A percentile compares a stretch with the other conserved stretches of the same genome.
Evolutionary conservation across 2,329 filamentous ascomycete genomes (phyloP).

Genomic region (Penicillium corylophilum): DNA sequence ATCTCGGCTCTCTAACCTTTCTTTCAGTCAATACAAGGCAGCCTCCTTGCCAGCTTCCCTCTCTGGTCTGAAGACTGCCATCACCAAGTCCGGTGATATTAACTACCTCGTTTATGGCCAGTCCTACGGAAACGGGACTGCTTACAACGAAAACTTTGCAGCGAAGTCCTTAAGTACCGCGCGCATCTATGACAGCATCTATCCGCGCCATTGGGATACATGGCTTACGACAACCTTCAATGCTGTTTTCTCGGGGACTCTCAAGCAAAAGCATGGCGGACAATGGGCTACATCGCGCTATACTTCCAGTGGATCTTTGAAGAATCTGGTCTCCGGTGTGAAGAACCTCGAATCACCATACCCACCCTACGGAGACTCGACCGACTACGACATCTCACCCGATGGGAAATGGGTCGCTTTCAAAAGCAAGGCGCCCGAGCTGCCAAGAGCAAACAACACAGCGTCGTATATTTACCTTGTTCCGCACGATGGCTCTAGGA

Average conservation of each 20-base stretch:
- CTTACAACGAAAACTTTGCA: slow-evolving; percentile 65
- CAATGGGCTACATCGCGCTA: slow-evolving; percentile 39
- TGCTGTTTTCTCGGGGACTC: slow-evolving; percentile 69
- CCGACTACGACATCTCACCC: slow-evolving; percentile 69
- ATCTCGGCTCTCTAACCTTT: neutral
- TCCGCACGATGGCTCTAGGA: slow-evolving; percentile 61
- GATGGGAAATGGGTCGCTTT: slow-evolving; percentile 43
- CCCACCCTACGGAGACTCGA: slow-evolving; percentile 70
- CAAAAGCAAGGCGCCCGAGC: slow-evolving; percentile 45
- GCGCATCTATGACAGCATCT: slow-evolving; percentile 71
- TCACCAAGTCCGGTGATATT: slow-evolving; percentile 44
- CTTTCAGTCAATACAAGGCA: slow-evolving; percentile 35
- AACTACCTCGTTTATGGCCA: slow-evolving; percentile 58
- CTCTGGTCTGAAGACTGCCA: slow-evolving; percentile 40
- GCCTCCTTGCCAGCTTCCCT: slow-evolving; percentile 39
- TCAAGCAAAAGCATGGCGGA: slow-evolving; percentile 43
- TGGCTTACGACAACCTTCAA: slow-evolving; percentile 69
- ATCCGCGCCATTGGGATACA: slow-evolving; percentile 81
- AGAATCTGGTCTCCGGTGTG: slow-evolving; percentile 40
- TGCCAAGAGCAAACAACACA: slow-evolving; percentile 60
- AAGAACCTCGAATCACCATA: slow-evolving; percentile 47
- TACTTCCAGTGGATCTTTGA: slow-evolving; percentile 56
- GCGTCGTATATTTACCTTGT: slow-evolving; percentile 79
- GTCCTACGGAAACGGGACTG: slow-evolving; percentile 65
- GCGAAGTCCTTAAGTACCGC: slow-evolving; percentile 63